These are phyloP conservation scores for Theobroma grandiflorum DNA, from an alignment of 441 rosid species.

Conservation along the genomic window DNA sequence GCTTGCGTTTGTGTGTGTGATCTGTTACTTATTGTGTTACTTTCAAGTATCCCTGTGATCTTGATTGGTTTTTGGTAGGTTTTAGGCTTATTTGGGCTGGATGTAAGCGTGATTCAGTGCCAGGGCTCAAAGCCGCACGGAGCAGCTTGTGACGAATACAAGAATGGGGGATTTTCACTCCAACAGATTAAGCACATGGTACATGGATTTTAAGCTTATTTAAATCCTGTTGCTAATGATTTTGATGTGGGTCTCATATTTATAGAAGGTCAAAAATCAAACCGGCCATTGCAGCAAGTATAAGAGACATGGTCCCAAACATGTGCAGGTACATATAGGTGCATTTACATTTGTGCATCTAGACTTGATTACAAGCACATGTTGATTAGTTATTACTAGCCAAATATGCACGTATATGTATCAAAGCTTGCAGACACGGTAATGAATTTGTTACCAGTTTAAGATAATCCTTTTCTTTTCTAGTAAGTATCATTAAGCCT, in stretches of 20 bases:
- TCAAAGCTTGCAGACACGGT: background rate
- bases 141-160: background rate
- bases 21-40: too few species aligned
- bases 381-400: background rate
- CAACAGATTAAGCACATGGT: background rate
- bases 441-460: background rate
- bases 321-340: background rate
- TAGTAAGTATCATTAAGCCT: background rate
- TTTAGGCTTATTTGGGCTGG: too few species aligned
- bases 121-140: too few species aligned
- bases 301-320: background rate
- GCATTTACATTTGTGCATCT: background rate
- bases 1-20: too few species aligned
- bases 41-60: too few species aligned
- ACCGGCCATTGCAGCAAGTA: background rate
- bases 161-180: background rate
- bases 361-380: background rate
- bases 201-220: background rate
- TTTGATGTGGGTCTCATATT: background rate
- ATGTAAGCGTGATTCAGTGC: too few species aligned
- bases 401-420: background rate
- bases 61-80: too few species aligned
- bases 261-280: background rate
- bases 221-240: background rate
- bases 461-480: background rate